Base-by-base conservation (phyloP, 305 asterid genomes). In the Petunia hybrid region DNA sequence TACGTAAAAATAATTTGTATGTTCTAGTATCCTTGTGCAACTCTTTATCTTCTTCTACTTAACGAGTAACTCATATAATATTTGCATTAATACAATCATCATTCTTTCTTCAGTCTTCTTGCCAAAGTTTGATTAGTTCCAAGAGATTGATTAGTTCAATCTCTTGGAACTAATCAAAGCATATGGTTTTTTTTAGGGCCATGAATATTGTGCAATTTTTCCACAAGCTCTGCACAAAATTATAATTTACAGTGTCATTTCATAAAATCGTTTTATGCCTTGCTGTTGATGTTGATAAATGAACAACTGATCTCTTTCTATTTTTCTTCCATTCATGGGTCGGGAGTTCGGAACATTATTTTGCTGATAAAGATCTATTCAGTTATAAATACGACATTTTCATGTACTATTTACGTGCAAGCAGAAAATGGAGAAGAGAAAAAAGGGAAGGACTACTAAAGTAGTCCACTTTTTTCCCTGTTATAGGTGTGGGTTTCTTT, bases 201-300 rank as follows among this genome's bases (percentile, higher is more conserved):
- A 22, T 22, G 31, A 22, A 22, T 22, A 22, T 22, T 22, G 31
- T 22, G 31, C 31, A 22, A 42, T 5, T 12, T 56, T 46, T 48
- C 62, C 12, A 6, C 31, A 73, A 73, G 36, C 78, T 31, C 46
- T 73, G 78, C 62, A 71, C 35, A 73, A 42, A 71, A 51, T 56
- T 36, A 51, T 36, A 35, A 53, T 36, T 74, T 53, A 36, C 63
- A 36, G 14, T 7, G 65, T 38, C 64, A 74, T 53, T 74, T 8
- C n/a, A 53, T 9, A 74, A 51, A 45, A 73, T 36, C n/a, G 36
- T 6, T 51, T 62, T 9, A 48, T 13, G 38, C 5, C 46, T 71
- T 71, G 31, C 62, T 46, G 45, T 36, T 35, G 45, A 71, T 73
- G 31, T 22, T 8, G 12, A 31, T 13, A 3, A 4, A 56, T 40